A percentile compares a stretch with the other conserved stretches of the same genome.
Conservation (phyloP, 768 basidiomycete species). For the Auricularia sp. region DNA sequence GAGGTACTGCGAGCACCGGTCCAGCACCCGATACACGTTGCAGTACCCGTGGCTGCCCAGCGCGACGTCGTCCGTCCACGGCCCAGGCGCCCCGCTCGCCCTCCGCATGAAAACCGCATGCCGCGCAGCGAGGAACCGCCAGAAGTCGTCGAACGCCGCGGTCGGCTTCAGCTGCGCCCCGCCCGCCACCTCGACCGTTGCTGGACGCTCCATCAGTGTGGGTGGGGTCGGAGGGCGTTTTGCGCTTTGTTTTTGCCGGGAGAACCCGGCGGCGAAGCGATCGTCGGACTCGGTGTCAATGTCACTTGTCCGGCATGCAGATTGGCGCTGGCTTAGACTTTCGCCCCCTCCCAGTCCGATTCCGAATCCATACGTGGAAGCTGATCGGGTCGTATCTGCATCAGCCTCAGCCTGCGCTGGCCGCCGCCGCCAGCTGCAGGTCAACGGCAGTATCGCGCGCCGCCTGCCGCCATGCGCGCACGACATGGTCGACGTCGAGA, state of each 20-base stretch:
- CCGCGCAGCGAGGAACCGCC: conserved; percentile 46
- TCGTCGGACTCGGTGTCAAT: too few species aligned
- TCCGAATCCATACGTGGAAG: too few species aligned
- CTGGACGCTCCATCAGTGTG: not conserved
- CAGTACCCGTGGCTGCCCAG: conserved; percentile 52
- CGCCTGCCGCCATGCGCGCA: too few species aligned
- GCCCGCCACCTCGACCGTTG: conserved; percentile 14
- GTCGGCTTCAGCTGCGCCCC: conserved; percentile 34
- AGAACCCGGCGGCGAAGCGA: too few species aligned
- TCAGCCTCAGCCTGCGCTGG: too few species aligned
- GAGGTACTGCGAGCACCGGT: conserved; percentile 60
- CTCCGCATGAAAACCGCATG: conserved; percentile 47
- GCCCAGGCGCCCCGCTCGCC: conserved; percentile 35
- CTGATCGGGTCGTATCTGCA: too few species aligned
- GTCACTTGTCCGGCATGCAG: too few species aligned
- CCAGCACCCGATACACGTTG: conserved; percentile 65
- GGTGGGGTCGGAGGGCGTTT: not conserved
- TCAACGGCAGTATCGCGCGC: too few species aligned
- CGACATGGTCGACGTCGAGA: too few species aligned
- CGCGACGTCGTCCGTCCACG: conserved; percentile 64
- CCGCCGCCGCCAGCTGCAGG: too few species aligned
- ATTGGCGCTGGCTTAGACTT: too few species aligned
- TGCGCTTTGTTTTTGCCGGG: too few species aligned
- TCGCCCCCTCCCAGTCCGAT: not conserved
- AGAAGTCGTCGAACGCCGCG: conserved; percentile 51